These are phyloP conservation scores for Boletales sp. DNA, from an alignment of 768 basidiomycete species.

Conservation along the genomic window DNA sequence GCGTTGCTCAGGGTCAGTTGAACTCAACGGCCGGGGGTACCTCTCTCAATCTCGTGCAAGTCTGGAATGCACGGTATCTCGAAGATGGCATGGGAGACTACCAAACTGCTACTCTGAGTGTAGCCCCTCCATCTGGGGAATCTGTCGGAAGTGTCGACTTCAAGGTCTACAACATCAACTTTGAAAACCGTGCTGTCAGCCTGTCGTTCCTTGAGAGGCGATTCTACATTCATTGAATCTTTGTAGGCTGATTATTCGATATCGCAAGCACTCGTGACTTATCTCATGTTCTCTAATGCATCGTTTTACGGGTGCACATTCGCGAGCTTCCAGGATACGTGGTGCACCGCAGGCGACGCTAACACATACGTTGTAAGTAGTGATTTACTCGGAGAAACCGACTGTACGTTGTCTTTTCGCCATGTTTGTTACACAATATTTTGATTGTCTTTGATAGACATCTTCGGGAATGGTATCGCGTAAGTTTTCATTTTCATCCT, in stretches of 20 bases:
- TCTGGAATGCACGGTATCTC: conserved; percentile 48
- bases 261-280: conserved; percentile 58
- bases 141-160: neutral
- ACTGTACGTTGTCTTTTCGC: conserved; percentile 41
- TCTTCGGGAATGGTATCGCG: conserved; percentile 13
- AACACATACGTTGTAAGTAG: conserved; percentile 61
- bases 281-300: conserved; percentile 62
- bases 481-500: neutral
- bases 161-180: neutral
- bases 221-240: too few species aligned
- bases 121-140: conserved; percentile 36
- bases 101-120: conserved; percentile 53
- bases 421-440: neutral
- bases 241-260: conserved; percentile 50
- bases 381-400: conserved; percentile 59
- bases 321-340: conserved; percentile 35
- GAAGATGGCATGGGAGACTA: conserved; percentile 49
- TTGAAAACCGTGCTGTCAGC: neutral
- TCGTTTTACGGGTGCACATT: conserved; percentile 41
- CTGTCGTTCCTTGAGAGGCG: neutral
- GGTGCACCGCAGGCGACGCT: conserved; percentile 57
- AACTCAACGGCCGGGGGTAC: conserved; percentile 35
- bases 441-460: neutral
- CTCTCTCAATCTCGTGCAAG: conserved; percentile 46
- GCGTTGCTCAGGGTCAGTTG: conserved; percentile 45